Evolutionary conservation across 2,329 filamentous ascomycete genomes (phyloP).

Genomic region (Clonostachys byssicola): DNA sequence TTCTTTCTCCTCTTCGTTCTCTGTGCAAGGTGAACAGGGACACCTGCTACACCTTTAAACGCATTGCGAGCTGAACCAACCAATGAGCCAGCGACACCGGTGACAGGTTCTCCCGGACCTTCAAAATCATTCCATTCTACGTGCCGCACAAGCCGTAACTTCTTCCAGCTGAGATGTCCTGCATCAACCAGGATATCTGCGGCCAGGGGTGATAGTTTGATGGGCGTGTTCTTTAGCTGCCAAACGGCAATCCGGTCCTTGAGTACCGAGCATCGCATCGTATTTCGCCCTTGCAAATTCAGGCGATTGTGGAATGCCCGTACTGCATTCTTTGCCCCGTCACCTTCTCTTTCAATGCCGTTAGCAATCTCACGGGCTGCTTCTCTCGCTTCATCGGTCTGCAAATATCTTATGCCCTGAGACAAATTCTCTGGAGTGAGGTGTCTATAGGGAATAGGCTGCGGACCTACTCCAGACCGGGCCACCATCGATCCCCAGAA

Average conservation of each 20-base stretch:
- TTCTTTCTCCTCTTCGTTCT: slow-evolving; percentile 49
- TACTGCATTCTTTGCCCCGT: slow-evolving; percentile 68
- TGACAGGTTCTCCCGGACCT: slow-evolving; percentile 69
- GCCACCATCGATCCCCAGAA: slow-evolving; percentile 74
- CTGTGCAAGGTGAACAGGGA: slow-evolving; percentile 58
- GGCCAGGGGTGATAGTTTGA: slow-evolving; percentile 59
- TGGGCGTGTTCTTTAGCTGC: slow-evolving; percentile 55
- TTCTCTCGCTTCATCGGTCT: slow-evolving; percentile 54
- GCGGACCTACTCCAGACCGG: slow-evolving; percentile 59
- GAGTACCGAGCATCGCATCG: slow-evolving; percentile 64
- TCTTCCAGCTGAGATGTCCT: slow-evolving; percentile 59
- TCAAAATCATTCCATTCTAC: slow-evolving; percentile 76
- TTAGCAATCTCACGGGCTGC: slow-evolving; percentile 57
- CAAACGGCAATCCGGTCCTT: slow-evolving; percentile 61
- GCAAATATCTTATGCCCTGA: slow-evolving; percentile 65
- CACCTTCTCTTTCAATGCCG: slow-evolving; percentile 57
- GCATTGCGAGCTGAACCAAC: slow-evolving; percentile 54
- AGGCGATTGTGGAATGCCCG: slow-evolving; percentile 61
- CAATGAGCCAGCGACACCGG: slow-evolving; percentile 59
- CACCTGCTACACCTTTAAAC: slow-evolving; percentile 58
- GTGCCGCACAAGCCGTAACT: slow-evolving; percentile 60
- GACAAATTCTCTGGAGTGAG: slow-evolving; percentile 60
- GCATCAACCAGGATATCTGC: slow-evolving; percentile 60
- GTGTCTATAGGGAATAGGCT: slow-evolving; percentile 64
- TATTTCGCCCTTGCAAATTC: slow-evolving; percentile 40